Percentiles rank a stretch among this genome's conserved stretches.
Evolutionary conservation across 495 filamentous ascomycete species (phyloP).

Genomic region (Lasiosphaeriaceae sp.): DNA sequence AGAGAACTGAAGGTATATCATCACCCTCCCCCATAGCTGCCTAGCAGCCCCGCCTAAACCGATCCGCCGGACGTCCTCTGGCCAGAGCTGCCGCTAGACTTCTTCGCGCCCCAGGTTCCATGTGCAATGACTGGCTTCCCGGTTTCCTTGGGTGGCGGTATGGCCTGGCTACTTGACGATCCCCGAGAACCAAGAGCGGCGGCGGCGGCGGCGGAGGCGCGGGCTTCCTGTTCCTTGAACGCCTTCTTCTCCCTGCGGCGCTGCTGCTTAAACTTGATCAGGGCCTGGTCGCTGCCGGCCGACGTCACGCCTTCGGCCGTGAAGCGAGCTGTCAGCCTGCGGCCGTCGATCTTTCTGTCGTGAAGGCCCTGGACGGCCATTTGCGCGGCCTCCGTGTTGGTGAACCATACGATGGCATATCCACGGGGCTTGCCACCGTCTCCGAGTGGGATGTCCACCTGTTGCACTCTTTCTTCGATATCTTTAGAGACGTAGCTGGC

Average conservation of each 20-base stretch:
- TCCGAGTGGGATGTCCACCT: neutral
- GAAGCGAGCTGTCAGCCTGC: neutral
- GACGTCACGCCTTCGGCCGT: neutral
- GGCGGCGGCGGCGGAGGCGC: no score
- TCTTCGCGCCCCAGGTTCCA: neutral
- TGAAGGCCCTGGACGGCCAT: neutral
- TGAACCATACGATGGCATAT: neutral
- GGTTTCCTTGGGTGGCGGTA: no score
- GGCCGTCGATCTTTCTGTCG: neutral
- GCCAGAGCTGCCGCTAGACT: neutral
- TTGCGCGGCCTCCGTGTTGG: neutral
- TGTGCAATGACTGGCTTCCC: neutral
- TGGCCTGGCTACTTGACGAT: no score
- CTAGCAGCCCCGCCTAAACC: no score
- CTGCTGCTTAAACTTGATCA: neutral
- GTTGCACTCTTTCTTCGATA: neutral
- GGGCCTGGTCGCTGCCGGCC: neutral
- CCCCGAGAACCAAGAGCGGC: no score
- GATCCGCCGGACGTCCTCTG: no score
- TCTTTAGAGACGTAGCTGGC: neutral
- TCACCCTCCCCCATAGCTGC: no score
- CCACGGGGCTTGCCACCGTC: neutral
- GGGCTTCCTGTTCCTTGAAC: neutral
- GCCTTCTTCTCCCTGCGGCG: neutral
- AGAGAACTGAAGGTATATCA: no score